These are phyloP conservation scores for Candida sp. DNA, from an alignment of 1,139 yeast genomes.

Conservation along the genomic window DNA sequence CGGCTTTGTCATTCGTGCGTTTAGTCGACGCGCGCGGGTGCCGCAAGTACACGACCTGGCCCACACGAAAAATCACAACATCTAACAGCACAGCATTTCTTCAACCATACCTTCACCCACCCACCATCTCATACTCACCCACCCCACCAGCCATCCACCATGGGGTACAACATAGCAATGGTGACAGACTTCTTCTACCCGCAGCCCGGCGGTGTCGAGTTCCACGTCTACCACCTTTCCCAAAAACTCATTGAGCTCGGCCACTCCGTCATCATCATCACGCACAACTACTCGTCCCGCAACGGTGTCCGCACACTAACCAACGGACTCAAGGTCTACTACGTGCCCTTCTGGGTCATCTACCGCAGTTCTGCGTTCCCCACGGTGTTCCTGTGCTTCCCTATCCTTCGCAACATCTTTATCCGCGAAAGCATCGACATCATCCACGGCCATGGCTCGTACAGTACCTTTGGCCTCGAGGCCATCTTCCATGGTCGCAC, in stretches of 20 bases:
- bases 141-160: constrained; percentile 6
- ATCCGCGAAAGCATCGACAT: constrained; percentile 86
- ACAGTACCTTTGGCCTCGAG: constrained; percentile 87
- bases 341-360: constrained; percentile 80
- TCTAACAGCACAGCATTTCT: background rate
- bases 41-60: background rate
- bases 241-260: constrained; percentile 85
- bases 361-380: constrained; percentile 90
- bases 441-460: constrained; percentile 95
- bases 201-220: constrained; percentile 98
- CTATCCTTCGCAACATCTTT: constrained; percentile 82
- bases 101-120: too few relatives aligned
- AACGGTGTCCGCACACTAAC: constrained; percentile 82
- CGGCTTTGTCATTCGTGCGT: too few relatives aligned
- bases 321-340: constrained; percentile 92
- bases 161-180: constrained; percentile 64
- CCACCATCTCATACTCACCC: too few relatives aligned
- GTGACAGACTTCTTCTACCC: constrained; percentile 98
- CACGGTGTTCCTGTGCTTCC: constrained; percentile 86
- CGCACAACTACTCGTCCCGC: constrained; percentile 87
- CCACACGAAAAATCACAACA: background rate
- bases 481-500: constrained; percentile 89
- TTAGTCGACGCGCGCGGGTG: background rate
- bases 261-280: constrained; percentile 88
- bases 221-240: constrained; percentile 84